Conservation (phyloP, 192 early-diverging fungal species). For the Linnemannia exigua region DNA sequence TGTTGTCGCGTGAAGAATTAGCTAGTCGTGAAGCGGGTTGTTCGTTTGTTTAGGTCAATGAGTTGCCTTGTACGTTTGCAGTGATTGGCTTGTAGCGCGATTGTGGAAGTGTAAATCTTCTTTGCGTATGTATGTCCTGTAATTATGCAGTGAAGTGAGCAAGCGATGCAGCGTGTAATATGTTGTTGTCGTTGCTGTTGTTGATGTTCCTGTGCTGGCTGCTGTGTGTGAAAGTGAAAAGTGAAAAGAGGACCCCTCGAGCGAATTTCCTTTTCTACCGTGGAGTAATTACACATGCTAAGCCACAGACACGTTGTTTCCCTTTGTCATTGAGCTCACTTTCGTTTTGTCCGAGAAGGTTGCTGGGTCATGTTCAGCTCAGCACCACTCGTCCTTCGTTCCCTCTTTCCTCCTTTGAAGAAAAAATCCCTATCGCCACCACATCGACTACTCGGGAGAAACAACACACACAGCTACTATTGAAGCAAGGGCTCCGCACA, state of each 20-base stretch:
- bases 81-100: too few relatives aligned
- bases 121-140: too few relatives aligned
- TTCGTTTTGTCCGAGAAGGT: not conserved
- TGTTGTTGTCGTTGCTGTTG: not conserved
- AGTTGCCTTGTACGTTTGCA: too few relatives aligned
- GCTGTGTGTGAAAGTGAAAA: not conserved
- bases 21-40: not conserved
- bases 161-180: too few relatives aligned
- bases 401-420: not conserved
- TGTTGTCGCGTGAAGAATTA: not conserved
- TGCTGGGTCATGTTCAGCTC: not conserved
- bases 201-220: slow-evolving; percentile 5
- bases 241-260: not conserved
- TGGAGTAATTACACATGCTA: not conserved
- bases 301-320: slow-evolving; percentile 6
- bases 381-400: not conserved
- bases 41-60: too few relatives aligned
- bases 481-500: not conserved
- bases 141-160: too few relatives aligned
- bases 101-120: too few relatives aligned
- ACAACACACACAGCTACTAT: not conserved
- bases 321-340: not conserved
- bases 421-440: not conserved
- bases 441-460: not conserved
- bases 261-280: not conserved